Evolutionary conservation across 306 rosid species (phyloP).

Genomic region (Quercus agrifolia): DNA sequence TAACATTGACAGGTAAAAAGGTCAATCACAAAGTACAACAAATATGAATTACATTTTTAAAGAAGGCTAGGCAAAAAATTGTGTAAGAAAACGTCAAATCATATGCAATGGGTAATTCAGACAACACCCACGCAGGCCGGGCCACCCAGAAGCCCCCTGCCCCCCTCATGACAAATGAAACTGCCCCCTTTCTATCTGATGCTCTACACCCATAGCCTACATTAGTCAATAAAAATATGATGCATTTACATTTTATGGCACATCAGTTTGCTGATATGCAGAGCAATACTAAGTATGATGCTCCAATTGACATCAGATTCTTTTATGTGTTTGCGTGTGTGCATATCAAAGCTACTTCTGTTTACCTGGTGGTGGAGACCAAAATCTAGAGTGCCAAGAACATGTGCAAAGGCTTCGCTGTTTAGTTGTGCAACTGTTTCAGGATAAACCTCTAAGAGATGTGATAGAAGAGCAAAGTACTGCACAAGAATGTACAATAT

Average conservation of each 20-base stretch:
- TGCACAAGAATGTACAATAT: slow-evolving; percentile 36
- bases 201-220: background rate
- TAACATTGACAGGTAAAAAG: slow-evolving; percentile 15
- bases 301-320: background rate
- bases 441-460: slow-evolving; percentile 91
- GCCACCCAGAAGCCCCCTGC: background rate
- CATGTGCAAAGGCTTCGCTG: slow-evolving; percentile 66
- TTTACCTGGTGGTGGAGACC: slow-evolving; percentile 91
- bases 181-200: background rate
- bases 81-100: background rate
- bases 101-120: background rate
- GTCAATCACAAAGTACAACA: slow-evolving; percentile 6
- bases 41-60: background rate
- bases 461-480: slow-evolving; percentile 89
- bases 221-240: background rate
- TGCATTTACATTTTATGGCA: background rate
- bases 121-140: background rate
- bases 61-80: background rate
- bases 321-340: background rate
- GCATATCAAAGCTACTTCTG: background rate
- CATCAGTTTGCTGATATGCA: background rate
- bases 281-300: background rate
- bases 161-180: background rate
- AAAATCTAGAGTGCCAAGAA: slow-evolving; percentile 83
- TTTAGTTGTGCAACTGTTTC: slow-evolving; percentile 85